Conservation (phyloP, 441 rosid genomes). For the Francoa sonchifolia region DNA sequence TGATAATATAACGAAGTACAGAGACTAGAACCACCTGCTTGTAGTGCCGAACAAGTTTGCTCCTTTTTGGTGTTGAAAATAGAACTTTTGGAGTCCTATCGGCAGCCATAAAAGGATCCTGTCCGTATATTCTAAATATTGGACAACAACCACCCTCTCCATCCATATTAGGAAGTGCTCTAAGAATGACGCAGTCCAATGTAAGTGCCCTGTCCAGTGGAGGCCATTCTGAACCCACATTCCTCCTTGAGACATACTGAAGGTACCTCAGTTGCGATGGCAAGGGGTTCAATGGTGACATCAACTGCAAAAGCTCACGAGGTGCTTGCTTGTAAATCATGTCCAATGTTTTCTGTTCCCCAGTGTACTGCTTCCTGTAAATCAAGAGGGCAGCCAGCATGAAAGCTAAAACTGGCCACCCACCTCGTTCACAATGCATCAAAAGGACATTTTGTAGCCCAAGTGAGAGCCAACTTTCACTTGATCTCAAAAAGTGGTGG, state of each 20-base stretch:
- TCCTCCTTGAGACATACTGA: constrained; percentile 71
- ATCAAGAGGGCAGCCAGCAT: constrained; percentile 77
- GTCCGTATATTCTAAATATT: constrained; percentile 75
- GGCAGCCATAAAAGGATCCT: constrained; percentile 51
- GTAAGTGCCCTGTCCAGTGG: constrained; percentile 71
- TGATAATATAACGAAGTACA: neutral
- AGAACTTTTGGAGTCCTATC: constrained; percentile 63
- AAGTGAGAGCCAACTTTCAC: constrained; percentile 74
- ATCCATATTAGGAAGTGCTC: constrained; percentile 54
- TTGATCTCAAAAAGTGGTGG: constrained; percentile 70
- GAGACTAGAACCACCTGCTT: constrained; percentile 45
- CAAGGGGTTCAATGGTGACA: constrained; percentile 59
- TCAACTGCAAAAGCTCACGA: constrained; percentile 58
- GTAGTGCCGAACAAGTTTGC: constrained; percentile 46
- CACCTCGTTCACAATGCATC: constrained; percentile 78
- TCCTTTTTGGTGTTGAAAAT: constrained; percentile 60
- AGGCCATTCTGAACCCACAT: constrained; percentile 69
- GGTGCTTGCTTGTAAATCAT: constrained; percentile 84
- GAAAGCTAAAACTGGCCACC: constrained; percentile 86
- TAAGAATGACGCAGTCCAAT: constrained; percentile 61
- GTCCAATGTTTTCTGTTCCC: constrained; percentile 69
- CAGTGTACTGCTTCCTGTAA: constrained; percentile 53
- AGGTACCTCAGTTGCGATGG: constrained; percentile 91
- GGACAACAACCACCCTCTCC: constrained; percentile 78
- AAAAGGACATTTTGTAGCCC: constrained; percentile 60